phyloP scores from a whole-genome alignment of 306 rosid genomes.

The Pyrus pyrifolia region DNA sequence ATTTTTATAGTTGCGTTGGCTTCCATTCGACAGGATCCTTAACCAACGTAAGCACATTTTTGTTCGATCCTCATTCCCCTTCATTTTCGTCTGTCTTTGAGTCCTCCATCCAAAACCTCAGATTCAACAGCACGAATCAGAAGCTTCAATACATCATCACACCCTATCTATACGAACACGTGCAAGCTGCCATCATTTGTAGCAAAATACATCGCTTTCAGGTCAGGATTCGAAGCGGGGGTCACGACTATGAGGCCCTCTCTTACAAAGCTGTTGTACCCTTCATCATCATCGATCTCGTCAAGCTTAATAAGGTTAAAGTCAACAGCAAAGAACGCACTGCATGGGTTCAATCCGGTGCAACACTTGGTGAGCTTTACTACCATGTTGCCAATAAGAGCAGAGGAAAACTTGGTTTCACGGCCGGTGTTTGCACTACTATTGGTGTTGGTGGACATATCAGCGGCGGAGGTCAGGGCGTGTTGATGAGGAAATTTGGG shows the following conservation, averaged over 20 bases:
- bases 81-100: background rate
- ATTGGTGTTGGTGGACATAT: conserved; percentile 44
- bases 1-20: background rate
- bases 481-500: conserved; percentile 38
- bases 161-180: background rate
- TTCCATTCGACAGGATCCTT: background rate
- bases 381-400: conserved; percentile 39
- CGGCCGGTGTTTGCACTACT: conserved; percentile 47
- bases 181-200: conserved; percentile 17
- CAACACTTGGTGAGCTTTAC: conserved; percentile 47
- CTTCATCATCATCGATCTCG: conserved; percentile 12
- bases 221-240: conserved; percentile 20
- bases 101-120: conserved; percentile 5
- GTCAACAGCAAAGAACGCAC: conserved; percentile 14
- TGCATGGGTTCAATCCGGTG: conserved; percentile 64
- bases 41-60: background rate
- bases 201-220: conserved; percentile 1
- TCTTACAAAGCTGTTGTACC: conserved; percentile 6
- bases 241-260: conserved; percentile 16
- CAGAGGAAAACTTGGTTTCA: conserved; percentile 30
- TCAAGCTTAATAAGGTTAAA: background rate
- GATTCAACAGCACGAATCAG: background rate
- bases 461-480: conserved; percentile 42
- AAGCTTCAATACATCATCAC: conserved; percentile 4
- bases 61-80: background rate